These are phyloP conservation scores for Leishmania guyanensis DNA, from an alignment of 208 protist genomes.

Conservation along the genomic window DNA sequence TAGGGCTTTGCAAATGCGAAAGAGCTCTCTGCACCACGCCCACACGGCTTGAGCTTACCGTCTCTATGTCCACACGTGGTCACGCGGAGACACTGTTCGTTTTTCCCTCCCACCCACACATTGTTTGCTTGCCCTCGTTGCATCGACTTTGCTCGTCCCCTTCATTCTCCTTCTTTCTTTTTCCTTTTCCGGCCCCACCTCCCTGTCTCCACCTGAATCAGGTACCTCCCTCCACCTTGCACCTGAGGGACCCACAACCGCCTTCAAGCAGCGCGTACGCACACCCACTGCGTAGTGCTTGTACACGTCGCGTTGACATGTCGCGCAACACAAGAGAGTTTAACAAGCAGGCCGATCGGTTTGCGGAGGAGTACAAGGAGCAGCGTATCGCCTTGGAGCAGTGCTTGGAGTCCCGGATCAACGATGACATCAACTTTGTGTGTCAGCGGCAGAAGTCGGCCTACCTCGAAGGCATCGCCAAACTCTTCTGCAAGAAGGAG, in stretches of 20 bases:
- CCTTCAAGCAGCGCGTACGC: not conserved
- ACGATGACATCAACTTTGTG: constrained; percentile 89
- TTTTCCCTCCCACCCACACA: not conserved
- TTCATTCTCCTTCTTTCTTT: not conserved
- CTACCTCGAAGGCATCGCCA: constrained; percentile 76
- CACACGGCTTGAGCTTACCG: not conserved
- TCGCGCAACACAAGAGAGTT: constrained; percentile 87
- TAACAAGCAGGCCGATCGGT: constrained; percentile 69
- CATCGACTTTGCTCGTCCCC: not conserved
- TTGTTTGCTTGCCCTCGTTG: not conserved
- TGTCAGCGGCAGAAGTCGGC: constrained; percentile 77
- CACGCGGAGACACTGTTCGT: not conserved
- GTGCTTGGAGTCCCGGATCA: constrained; percentile 77
- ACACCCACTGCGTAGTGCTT: not conserved
- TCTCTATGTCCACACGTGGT: not conserved
- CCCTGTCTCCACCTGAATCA: not conserved
- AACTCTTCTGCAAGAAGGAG: constrained; percentile 76
- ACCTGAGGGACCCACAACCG: not conserved
- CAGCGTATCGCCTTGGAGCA: constrained; percentile 64
- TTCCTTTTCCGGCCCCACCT: not conserved
- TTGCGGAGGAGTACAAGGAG: constrained; percentile 54
- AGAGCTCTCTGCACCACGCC: not conserved
- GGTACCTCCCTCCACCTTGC: not conserved
- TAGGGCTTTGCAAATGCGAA: not conserved
- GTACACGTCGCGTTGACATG: constrained; percentile 27